A percentile compares a stretch with the other conserved stretches of the same genome.
Conservation (phyloP, 768 basidiomycete genomes). For the Agaricus blazei region DNA sequence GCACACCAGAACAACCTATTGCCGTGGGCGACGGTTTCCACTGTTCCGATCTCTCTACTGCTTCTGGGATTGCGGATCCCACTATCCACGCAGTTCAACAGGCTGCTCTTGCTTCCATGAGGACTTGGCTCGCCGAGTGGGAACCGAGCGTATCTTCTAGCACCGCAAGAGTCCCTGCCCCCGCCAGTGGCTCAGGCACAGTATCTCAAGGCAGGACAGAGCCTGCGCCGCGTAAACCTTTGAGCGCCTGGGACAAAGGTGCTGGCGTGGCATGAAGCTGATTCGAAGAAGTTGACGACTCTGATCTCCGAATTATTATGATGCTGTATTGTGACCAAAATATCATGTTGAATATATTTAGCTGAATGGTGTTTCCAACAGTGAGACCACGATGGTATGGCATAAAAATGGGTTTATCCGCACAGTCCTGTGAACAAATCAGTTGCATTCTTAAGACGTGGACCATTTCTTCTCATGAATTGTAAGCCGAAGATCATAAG, state of each 20-base stretch:
- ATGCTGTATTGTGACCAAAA: not conserved
- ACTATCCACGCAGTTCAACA: slow-evolving; percentile 51
- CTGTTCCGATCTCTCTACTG: slow-evolving; percentile 49
- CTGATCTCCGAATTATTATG: not conserved
- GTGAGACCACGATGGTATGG: not conserved
- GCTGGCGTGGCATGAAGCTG: slow-evolving; percentile 1
- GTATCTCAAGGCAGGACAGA: not conserved
- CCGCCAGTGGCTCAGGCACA: not conserved
- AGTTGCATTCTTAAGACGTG: not conserved
- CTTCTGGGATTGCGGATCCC: slow-evolving; percentile 38
- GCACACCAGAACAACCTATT: slow-evolving; percentile 52
- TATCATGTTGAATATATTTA: not conserved
- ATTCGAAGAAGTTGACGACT: not conserved
- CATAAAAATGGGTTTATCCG: not conserved
- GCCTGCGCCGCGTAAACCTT: slow-evolving; percentile 4
- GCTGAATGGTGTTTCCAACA: not conserved
- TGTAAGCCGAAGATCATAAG: not conserved
- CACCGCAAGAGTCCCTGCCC: not conserved
- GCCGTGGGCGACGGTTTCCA: slow-evolving; percentile 62
- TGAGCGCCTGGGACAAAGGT: slow-evolving; percentile 12
- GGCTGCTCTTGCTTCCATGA: slow-evolving; percentile 47
- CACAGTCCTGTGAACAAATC: not conserved
- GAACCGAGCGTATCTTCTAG: slow-evolving; percentile 13
- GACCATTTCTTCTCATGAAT: not conserved
- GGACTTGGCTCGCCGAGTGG: slow-evolving; percentile 52